Evolutionary conservation across 1,284 basidiomycete genomes (phyloP).

Genomic region (Fereydounia khargensis): DNA sequence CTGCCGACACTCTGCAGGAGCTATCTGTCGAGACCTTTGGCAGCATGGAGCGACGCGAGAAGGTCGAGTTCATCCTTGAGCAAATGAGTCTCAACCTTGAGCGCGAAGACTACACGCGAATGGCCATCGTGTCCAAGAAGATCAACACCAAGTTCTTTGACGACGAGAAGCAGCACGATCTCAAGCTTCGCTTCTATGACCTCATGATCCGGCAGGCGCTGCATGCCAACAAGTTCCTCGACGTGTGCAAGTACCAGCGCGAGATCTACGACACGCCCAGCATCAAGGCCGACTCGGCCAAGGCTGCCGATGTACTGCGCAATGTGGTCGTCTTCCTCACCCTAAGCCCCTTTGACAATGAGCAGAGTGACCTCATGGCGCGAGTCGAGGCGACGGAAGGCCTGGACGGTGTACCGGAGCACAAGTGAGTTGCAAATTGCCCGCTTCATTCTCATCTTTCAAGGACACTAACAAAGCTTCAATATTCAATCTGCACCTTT

Average conservation of each 20-base stretch:
- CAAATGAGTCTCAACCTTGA: constrained; percentile 90
- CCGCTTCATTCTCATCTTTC: too few species aligned
- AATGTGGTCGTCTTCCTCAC: constrained; percentile 94
- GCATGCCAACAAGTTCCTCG: constrained; percentile 79
- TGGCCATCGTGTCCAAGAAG: constrained; percentile 85
- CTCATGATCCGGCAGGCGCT: constrained; percentile 93
- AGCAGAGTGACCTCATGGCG: constrained; percentile 94
- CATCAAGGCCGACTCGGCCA: constrained; percentile 68
- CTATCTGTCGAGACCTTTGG: constrained; percentile 98
- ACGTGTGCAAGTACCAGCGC: constrained; percentile 91
- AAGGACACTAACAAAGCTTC: too few species aligned
- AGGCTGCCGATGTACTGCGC: constrained; percentile 47
- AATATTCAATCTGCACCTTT: too few species aligned
- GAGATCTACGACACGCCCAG: constrained; percentile 94
- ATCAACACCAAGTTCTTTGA: constrained; percentile 92
- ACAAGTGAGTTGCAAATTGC: constrained; percentile 78
- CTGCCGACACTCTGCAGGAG: constrained; percentile 68
- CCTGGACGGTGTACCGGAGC: constrained; percentile 75
- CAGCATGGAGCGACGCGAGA: constrained; percentile 94
- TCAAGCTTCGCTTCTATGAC: constrained; percentile 93
- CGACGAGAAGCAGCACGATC: constrained; percentile 81
- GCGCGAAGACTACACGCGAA: constrained; percentile 79
- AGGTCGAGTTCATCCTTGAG: constrained; percentile 96
- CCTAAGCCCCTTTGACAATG: constrained; percentile 89
- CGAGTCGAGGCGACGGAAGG: constrained; percentile 71